Conservation (phyloP, 768 basidiomycete genomes). For the Amanita exitialis region DNA sequence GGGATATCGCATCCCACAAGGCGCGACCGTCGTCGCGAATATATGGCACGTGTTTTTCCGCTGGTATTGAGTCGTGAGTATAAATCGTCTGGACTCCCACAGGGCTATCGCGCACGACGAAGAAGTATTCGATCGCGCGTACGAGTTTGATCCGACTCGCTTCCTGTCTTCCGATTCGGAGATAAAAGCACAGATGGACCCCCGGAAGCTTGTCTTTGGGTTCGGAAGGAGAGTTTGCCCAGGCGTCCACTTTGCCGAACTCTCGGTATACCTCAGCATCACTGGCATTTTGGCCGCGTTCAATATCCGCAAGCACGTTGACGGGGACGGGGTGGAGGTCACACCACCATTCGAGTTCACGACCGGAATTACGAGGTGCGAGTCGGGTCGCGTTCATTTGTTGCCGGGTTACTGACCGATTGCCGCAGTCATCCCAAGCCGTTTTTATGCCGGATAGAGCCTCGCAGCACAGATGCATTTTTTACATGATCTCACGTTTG, state of each 20-base stretch:
- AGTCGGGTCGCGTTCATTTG: not conserved
- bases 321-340: not conserved
- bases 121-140: not conserved
- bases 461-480: not conserved
- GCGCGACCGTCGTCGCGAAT: conserved; percentile 12
- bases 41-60: conserved; percentile 9
- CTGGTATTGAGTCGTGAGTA: not conserved
- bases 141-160: conserved; percentile 4
- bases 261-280: conserved; percentile 1
- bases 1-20: conserved; percentile 12
- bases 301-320: conserved; percentile 1
- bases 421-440: not conserved
- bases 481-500: not conserved
- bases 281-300: conserved; percentile 5
- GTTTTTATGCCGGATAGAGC: not conserved
- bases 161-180: not conserved
- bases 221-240: conserved; percentile 6
- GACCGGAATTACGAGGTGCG: conserved; percentile 6
- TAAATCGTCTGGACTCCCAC: not conserved
- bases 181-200: not conserved
- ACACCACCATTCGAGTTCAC: conserved; percentile 2
- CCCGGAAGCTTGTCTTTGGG: conserved; percentile 4
- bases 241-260: conserved; percentile 7
- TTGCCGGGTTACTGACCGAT: not conserved
- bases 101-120: conserved; percentile 7